Evolutionary conservation across 73 alveolate species (phyloP).

Genomic region (Paramecium pentaurelia): DNA sequence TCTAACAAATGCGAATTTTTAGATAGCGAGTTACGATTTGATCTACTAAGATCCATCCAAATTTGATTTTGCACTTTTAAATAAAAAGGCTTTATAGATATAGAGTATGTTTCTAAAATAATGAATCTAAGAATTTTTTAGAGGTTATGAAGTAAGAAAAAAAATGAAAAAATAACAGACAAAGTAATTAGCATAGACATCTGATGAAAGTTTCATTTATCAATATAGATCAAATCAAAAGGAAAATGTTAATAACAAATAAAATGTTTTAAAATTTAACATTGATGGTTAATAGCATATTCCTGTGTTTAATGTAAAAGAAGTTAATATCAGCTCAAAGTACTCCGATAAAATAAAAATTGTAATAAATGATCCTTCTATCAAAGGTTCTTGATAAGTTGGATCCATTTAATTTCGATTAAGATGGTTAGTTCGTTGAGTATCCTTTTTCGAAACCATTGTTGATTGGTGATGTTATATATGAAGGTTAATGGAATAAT

Average conservation of each 20-base stretch:
- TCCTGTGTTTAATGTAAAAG: neutral
- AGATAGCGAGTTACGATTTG: neutral
- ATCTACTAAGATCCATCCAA: neutral
- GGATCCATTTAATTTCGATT: neutral
- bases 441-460: neutral
- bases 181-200: neutral
- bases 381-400: neutral
- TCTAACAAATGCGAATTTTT: neutral
- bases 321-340: neutral
- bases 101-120: neutral
- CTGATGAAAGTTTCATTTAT: neutral
- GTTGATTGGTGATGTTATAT: neutral
- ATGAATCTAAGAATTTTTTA: neutral
- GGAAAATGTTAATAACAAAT: neutral
- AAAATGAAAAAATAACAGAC: neutral
- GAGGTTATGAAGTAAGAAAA: neutral
- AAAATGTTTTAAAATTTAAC: neutral
- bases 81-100: neutral
- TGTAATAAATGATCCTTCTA: neutral
- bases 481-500: slow-evolving; percentile 57
- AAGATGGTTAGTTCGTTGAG: neutral
- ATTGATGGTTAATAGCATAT: neutral
- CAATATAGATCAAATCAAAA: neutral
- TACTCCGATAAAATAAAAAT: neutral
- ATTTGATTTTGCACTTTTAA: neutral